Conservation (phyloP, 1,284 basidiomycete genomes). For the Pseudozyma tsukubaensis region DNA sequence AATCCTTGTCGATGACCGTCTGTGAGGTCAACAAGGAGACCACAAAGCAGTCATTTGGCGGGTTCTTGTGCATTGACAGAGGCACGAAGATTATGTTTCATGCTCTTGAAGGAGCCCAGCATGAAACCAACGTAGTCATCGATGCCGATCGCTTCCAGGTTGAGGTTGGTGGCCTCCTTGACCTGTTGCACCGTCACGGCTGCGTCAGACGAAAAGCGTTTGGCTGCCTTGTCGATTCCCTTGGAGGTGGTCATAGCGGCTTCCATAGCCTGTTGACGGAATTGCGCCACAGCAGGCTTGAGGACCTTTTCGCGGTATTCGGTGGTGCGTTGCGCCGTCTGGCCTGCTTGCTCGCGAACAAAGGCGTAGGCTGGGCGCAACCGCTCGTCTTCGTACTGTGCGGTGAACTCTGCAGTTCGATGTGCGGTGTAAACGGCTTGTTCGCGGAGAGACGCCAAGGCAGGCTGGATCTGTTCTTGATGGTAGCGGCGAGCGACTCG, state of each 20-base stretch:
- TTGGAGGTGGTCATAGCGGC: constrained; percentile 27
- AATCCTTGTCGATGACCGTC: no score
- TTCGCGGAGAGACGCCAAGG: constrained; percentile 21
- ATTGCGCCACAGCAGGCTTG: constrained; percentile 10
- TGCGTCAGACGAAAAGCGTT: constrained; percentile 29
- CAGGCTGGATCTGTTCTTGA: constrained; percentile 18
- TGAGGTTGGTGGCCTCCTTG: constrained; percentile 21
- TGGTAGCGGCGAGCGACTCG: constrained; percentile 26
- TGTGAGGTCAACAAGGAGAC: background rate
- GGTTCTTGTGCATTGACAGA: background rate
- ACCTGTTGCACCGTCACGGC: constrained; percentile 25
- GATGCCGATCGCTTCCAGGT: constrained; percentile 31
- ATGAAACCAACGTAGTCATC: constrained; percentile 40
- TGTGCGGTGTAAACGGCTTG: constrained; percentile 20
- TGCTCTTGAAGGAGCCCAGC: constrained; percentile 14
- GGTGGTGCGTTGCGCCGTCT: constrained; percentile 15
- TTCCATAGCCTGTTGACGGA: constrained; percentile 20
- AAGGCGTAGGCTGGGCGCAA: constrained; percentile 20
- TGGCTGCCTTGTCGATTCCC: constrained; percentile 33
- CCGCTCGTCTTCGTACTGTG: constrained; percentile 15
- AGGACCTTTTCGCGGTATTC: constrained; percentile 29
- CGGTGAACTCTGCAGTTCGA: constrained; percentile 13
- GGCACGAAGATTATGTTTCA: constrained; percentile 9
- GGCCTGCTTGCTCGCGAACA: constrained; percentile 15
- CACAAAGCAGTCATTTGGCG: background rate